phyloP scores from a whole-genome alignment of 306 rosid genomes.

The Echinosophora koreensis region DNA sequence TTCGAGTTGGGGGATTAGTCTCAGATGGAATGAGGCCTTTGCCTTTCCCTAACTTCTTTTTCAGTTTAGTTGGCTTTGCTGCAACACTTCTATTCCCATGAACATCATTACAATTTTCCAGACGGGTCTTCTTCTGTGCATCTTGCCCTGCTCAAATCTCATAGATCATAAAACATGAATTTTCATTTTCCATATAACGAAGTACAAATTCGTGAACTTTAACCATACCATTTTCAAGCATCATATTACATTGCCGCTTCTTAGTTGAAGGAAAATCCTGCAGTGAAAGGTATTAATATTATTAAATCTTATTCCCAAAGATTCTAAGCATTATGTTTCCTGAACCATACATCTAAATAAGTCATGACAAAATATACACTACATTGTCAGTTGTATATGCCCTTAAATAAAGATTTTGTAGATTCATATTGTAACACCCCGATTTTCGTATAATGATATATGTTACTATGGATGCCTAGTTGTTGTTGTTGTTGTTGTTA shows the following conservation, averaged over 20 bases:
- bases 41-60: slow-evolving; percentile 17
- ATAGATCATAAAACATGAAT: slow-evolving; percentile 28
- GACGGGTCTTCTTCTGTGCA: slow-evolving; percentile 23
- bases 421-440: too few relatives aligned
- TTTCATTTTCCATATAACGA: slow-evolving; percentile 20
- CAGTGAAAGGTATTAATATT: background rate
- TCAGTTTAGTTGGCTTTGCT: slow-evolving; percentile 38
- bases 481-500: too few relatives aligned
- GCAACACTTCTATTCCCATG: slow-evolving; percentile 9
- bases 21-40: background rate
- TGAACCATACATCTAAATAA: background rate
- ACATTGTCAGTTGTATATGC: too few relatives aligned
- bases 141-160: slow-evolving; percentile 41
- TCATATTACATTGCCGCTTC: slow-evolving; percentile 26
- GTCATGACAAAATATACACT: background rate
- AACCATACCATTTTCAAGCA: slow-evolving; percentile 49
- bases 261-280: slow-evolving; percentile 43
- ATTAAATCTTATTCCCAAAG: slow-evolving; percentile 3
- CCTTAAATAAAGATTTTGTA: too few relatives aligned
- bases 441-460: too few relatives aligned
- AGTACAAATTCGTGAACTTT: slow-evolving; percentile 28
- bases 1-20: too few relatives aligned
- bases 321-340: background rate
- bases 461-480: too few relatives aligned
- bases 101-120: slow-evolving; percentile 23